Percentiles rank a stretch among this genome's conserved stretches.
phyloP scores from a whole-genome alignment of 371 early-diverging fungal genomes.

The Mucor plumbeus region DNA sequence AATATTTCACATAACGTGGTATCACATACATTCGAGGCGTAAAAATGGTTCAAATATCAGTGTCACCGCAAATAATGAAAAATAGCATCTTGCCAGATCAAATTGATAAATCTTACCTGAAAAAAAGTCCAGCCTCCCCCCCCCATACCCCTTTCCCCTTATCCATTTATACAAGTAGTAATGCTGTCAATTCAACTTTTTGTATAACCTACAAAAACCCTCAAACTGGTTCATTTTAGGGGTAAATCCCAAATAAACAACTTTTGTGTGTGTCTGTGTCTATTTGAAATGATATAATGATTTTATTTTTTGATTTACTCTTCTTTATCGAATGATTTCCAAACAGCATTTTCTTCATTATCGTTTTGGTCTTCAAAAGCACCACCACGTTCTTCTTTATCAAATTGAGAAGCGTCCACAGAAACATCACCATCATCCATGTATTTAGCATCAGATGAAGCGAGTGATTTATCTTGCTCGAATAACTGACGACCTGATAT shows the following conservation, averaged over 20 bases:
- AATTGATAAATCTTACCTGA: not conserved
- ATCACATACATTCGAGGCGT: not conserved
- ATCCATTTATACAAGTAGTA: not conserved
- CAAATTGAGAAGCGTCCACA: constrained; percentile 79
- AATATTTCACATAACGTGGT: not conserved
- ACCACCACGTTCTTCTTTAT: constrained; percentile 53
- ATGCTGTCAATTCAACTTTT: not conserved
- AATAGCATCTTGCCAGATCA: not conserved
- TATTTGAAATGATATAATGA: not conserved
- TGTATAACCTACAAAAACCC: not conserved
- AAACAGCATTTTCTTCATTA: constrained; percentile 59
- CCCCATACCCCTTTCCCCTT: not conserved
- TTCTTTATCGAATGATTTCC: constrained; percentile 47
- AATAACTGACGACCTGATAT: constrained; percentile 86
- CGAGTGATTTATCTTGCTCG: constrained; percentile 86
- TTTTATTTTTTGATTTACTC: constrained; percentile 15
- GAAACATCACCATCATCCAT: constrained; percentile 89
- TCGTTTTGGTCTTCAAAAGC: constrained; percentile 59
- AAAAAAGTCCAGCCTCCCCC: not conserved
- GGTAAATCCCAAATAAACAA: not conserved
- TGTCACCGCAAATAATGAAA: too few species aligned
- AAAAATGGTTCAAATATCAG: not conserved
- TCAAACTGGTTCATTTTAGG: not conserved
- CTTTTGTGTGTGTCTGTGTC: not conserved
- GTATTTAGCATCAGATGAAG: constrained; percentile 80